Evolutionary conservation across 2,329 filamentous ascomycete species (phyloP), one percentile per base, ranked within the genome.

Genomic region (Aspergillus sclerotialis): DNA sequence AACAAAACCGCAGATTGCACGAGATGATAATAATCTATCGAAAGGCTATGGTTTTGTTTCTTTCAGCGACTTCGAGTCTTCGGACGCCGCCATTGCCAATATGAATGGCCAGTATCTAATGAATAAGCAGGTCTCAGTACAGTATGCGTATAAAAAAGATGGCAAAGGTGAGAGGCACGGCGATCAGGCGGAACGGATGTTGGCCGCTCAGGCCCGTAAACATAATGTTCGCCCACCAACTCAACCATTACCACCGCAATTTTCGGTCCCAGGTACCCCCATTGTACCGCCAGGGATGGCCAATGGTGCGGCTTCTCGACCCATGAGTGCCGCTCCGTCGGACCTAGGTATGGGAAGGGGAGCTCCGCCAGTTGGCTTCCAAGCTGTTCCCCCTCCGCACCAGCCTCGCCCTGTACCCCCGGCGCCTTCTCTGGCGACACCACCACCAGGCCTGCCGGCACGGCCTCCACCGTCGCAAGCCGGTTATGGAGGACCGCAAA

Each of bases 131-230:
- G 83, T 96, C 50, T 85, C 84, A 3, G 92, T 98, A 28, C 90
- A 96, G 64, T 98, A 96, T 62, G 92, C 92, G 25, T 96, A 94
- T 75, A 98, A 98, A 73, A 96, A 96, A 66, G 92, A 98, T 55
- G 92, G 92, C 48, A 94, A 94, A 67, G 90, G 90, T 50, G 90
- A 96, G 67, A 75, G 92, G 38, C 92, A 98, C 58, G 92, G 92
- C 51, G 92, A 98, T 59, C 77, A 88, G 50, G 92, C 92, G 18
- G 92, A 98, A 66, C 75, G 92, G 54, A 84, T 87, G 69, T 76
- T 98, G 30, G 92, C 92, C 18, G 81, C 84, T 17, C 85, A 95
- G 64, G 92, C 89, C 37, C 90, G 90, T 66, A 90, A 89, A 58
- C 86, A 95, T 61, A 94, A 94, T 53, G 84, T 98, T 40, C 78